A percentile compares a stretch with the other conserved stretches of the same genome.
These are phyloP conservation scores for Geotrichum candidum DNA, from an alignment of 1,139 yeast genomes.

Conservation along the genomic window DNA sequence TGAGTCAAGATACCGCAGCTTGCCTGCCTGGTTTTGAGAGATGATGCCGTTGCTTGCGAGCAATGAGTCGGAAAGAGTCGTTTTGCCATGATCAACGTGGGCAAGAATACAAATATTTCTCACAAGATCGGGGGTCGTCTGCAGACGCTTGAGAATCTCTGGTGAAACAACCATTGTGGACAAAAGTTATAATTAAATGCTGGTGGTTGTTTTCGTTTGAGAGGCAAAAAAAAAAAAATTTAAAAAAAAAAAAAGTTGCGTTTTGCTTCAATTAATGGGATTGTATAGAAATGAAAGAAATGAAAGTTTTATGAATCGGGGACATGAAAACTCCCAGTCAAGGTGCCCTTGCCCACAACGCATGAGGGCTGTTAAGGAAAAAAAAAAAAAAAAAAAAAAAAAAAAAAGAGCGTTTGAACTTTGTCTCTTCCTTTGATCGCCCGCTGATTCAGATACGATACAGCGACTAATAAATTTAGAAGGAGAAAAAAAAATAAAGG, in stretches of 20 bases:
- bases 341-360: neutral
- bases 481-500: neutral
- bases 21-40: constrained; percentile 92
- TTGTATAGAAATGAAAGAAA: neutral
- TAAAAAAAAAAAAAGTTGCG: neutral
- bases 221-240: neutral
- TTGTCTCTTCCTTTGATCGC: neutral
- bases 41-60: constrained; percentile 95
- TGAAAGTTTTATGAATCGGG: neutral
- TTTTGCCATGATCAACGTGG: constrained; percentile 98
- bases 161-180: constrained; percentile 41
- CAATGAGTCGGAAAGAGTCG: constrained; percentile 86
- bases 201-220: neutral
- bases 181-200: too few relatives aligned
- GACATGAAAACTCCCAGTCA: neutral
- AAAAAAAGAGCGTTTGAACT: neutral
- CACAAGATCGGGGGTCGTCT: constrained; percentile 60
- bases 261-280: neutral
- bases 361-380: neutral
- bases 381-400: neutral
- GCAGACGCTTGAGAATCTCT: constrained; percentile 60
- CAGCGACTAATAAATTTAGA: neutral
- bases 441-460: neutral
- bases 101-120: constrained; percentile 94
- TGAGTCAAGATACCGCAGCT: constrained; percentile 85